Evolutionary conservation across 2,329 filamentous ascomycete species (phyloP).

Genomic region (Aspergillaceae sp.): DNA sequence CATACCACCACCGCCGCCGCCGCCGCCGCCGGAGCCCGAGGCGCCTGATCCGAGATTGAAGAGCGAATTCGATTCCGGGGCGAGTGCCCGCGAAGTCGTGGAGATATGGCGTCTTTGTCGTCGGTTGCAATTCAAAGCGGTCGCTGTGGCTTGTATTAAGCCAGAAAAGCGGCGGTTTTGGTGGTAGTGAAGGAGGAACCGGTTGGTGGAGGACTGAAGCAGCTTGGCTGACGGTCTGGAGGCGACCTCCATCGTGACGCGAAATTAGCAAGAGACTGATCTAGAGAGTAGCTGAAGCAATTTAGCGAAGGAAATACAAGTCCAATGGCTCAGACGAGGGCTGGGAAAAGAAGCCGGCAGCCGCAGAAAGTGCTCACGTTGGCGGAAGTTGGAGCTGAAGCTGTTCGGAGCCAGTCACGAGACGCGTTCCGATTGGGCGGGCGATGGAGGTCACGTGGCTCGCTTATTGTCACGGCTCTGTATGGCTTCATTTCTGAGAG

Average conservation of each 20-base stretch:
- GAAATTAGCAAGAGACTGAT: too few relatives aligned
- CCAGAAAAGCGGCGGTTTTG: constrained; percentile 14
- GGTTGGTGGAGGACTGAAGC: constrained; percentile 18
- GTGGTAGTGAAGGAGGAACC: constrained; percentile 8
- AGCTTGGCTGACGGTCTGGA: constrained; percentile 28
- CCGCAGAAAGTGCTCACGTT: constrained; percentile 6
- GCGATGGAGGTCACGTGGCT: not conserved
- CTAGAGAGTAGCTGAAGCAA: not conserved
- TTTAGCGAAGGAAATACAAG: not conserved
- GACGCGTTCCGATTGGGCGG: constrained; percentile 7
- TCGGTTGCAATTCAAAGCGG: constrained; percentile 17
- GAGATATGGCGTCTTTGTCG: constrained; percentile 15
- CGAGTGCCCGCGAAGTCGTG: constrained; percentile 20
- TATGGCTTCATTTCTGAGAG: too few relatives aligned
- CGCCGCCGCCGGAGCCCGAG: constrained; percentile 16
- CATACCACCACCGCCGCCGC: constrained; percentile 17
- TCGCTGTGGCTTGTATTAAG: constrained; percentile 11
- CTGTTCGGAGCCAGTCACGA: constrained; percentile 5
- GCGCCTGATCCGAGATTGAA: constrained; percentile 18
- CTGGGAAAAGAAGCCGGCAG: constrained; percentile 1
- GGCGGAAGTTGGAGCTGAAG: constrained; percentile 2
- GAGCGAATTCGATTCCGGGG: constrained; percentile 25
- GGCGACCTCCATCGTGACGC: constrained; percentile 28
- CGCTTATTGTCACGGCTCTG: too few relatives aligned
- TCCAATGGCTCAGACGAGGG: constrained; percentile 1